Conservation (phyloP, 306 rosid genomes). For the Rosa rugosa region DNA sequence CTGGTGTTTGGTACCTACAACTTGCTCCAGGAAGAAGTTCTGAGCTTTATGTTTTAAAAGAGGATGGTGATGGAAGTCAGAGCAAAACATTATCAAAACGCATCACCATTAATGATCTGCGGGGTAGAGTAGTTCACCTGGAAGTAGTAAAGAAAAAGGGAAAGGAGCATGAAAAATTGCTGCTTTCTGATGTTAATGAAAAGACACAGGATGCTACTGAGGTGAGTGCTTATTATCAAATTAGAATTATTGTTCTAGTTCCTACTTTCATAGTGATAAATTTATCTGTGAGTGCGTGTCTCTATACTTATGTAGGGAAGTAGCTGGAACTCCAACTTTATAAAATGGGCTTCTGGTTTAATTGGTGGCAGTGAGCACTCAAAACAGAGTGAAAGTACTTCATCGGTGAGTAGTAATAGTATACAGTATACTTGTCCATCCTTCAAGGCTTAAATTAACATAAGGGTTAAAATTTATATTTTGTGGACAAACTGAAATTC, state of each 20-base stretch:
- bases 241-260: background rate
- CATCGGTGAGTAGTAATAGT: slow-evolving; percentile 44
- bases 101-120: slow-evolving; percentile 72
- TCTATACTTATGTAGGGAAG: slow-evolving; percentile 50
- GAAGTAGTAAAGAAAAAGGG: slow-evolving; percentile 89
- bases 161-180: slow-evolving; percentile 81
- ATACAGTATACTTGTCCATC: background rate
- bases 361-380: slow-evolving; percentile 63
- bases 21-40: slow-evolving; percentile 99
- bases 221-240: slow-evolving; percentile 47
- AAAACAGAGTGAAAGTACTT: slow-evolving; percentile 52
- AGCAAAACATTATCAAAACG: slow-evolving; percentile 63
- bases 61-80: slow-evolving; percentile 53
- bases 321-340: slow-evolving; percentile 81
- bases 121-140: slow-evolving; percentile 93
- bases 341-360: slow-evolving; percentile 95
- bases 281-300: slow-evolving; percentile 10
- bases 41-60: slow-evolving; percentile 81
- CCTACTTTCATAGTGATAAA: background rate
- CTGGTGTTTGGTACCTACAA: slow-evolving; percentile 98
- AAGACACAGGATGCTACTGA: slow-evolving; percentile 43
- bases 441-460: slow-evolving; percentile 5
- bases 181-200: slow-evolving; percentile 59
- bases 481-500: background rate
- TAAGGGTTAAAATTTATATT: background rate